Percentiles rank a stretch among this genome's conserved stretches.
Conservation (phyloP, 768 basidiomycete genomes). For the Calocybe indica region DNA sequence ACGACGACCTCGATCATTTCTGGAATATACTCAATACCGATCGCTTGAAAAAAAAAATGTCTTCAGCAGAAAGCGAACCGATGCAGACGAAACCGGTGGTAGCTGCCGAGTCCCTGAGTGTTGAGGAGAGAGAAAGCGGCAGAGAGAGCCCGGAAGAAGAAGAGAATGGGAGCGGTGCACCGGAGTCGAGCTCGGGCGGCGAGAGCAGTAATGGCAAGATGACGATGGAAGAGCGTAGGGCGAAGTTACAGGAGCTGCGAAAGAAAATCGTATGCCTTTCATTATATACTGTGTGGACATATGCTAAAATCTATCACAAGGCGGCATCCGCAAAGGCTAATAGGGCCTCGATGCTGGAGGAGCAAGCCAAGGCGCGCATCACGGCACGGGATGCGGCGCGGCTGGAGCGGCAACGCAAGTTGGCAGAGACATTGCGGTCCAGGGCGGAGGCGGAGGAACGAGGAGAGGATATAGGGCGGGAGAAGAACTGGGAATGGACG, state of each 20-base stretch:
- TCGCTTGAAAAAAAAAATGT: no score
- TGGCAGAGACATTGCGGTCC: slow-evolving; percentile 79
- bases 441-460: slow-evolving; percentile 87
- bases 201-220: slow-evolving; percentile 15
- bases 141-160: not conserved
- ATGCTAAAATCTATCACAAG: slow-evolving; percentile 29
- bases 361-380: slow-evolving; percentile 71
- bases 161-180: slow-evolving; percentile 9
- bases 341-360: slow-evolving; percentile 79
- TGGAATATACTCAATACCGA: no score
- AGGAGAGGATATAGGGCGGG: slow-evolving; percentile 88
- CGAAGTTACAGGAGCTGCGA: slow-evolving; percentile 71
- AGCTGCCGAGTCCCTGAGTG: slow-evolving; percentile 21
- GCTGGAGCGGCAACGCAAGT: slow-evolving; percentile 83
- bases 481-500: slow-evolving; percentile 93
- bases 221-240: slow-evolving; percentile 69
- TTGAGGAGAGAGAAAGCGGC: slow-evolving; percentile 13
- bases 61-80: no score
- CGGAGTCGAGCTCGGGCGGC: slow-evolving; percentile 18
- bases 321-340: slow-evolving; percentile 77
- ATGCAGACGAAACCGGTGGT: slow-evolving; percentile 13
- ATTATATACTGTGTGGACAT: not conserved
- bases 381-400: slow-evolving; percentile 77
- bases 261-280: slow-evolving; percentile 66
- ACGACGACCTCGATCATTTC: no score